Evolutionary conservation across 2,329 filamentous ascomycete species (phyloP), one percentile per base, ranked within the genome.

Genomic region (Xylariales sp.): DNA sequence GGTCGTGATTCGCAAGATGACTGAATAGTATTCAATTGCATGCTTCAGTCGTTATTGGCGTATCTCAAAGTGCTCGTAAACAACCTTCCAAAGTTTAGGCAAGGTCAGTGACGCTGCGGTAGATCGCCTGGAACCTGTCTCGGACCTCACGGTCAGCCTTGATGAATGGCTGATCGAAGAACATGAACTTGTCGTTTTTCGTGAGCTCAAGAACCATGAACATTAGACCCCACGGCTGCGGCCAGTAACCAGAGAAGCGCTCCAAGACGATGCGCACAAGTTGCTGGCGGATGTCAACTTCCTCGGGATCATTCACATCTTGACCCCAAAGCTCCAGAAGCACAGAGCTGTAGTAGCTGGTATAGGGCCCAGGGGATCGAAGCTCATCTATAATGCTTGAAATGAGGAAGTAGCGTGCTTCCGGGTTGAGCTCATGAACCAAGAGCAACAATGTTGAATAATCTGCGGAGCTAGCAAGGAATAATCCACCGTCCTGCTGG

Each of bases 151-250:
- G 89, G 50, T 84, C 80, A 48, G 83, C 78, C 69, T 95, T 94
- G 64, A 97, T 86, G 54, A 95, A 96, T 18, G 88, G 86, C 49
- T 95, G 73, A 35, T 93, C 87, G 70, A 94, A 97, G 71, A 98
- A 95, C 55, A 81, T 81, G 62, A 91, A 94, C 56, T 82, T 87
- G 38, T 86, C 83, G 59, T 95, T 96, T 71, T 95, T 94, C 49
- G 95, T 73, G 40, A 98, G 75, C 67, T 97, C 93, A 46, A 93
- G 69, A 44, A 95, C 76, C 24, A 89, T 91, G 45, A 90, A 83
- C 58, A 96, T 83, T 29, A 98, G 69, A 11, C 94, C 94, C 91
- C 91, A 97, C 14, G 94, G 91, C 59, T 97, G 91, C 37, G 91
- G 91, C 66, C 90, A 88, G 60, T 88, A 88, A 16, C 88, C 85